phyloP scores from a whole-genome alignment of 208 protist species.

The Cochliopodium minus region DNA sequence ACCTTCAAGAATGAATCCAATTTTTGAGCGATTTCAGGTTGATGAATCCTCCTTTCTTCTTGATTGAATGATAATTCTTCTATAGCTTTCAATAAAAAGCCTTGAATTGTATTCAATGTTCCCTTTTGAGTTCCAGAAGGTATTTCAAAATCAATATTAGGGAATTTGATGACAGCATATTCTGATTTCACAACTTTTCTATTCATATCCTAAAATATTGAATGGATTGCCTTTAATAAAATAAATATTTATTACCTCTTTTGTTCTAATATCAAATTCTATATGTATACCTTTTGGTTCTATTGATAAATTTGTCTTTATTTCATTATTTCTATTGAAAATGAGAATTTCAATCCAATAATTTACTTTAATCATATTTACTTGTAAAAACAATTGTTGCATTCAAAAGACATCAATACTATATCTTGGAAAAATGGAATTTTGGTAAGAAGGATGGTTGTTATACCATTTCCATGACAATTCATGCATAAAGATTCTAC shows the following conservation, averaged over 20 bases:
- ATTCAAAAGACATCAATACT: slow-evolving; percentile 70
- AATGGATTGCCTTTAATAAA: too few species aligned
- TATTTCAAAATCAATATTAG: slow-evolving; percentile 73
- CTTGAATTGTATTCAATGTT: slow-evolving; percentile 29
- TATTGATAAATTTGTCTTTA: slow-evolving; percentile 59
- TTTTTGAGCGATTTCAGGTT: slow-evolving; percentile 14
- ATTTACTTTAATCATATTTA: background rate
- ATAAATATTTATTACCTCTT: slow-evolving; percentile 14
- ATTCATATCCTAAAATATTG: slow-evolving; percentile 63
- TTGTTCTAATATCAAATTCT: slow-evolving; percentile 50
- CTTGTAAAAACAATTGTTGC: slow-evolving; percentile 41
- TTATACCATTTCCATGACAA: slow-evolving; percentile 57
- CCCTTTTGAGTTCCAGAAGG: slow-evolving; percentile 32
- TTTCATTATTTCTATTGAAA: slow-evolving; percentile 57
- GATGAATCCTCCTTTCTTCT: background rate
- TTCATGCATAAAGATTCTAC: slow-evolving; percentile 56
- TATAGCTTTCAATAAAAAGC: slow-evolving; percentile 12
- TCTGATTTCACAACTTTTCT: slow-evolving; percentile 75
- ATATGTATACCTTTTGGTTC: slow-evolving; percentile 52
- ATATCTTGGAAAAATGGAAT: slow-evolving; percentile 71
- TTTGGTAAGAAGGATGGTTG: slow-evolving; percentile 62
- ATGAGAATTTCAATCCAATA: too few species aligned
- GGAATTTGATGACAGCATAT: slow-evolving; percentile 58
- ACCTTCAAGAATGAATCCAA: slow-evolving; percentile 25
- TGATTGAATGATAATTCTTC: slow-evolving; percentile 13